Conservation (phyloP, 2,329 filamentous ascomycete genomes). For the Microcyclosporella mali region DNA sequence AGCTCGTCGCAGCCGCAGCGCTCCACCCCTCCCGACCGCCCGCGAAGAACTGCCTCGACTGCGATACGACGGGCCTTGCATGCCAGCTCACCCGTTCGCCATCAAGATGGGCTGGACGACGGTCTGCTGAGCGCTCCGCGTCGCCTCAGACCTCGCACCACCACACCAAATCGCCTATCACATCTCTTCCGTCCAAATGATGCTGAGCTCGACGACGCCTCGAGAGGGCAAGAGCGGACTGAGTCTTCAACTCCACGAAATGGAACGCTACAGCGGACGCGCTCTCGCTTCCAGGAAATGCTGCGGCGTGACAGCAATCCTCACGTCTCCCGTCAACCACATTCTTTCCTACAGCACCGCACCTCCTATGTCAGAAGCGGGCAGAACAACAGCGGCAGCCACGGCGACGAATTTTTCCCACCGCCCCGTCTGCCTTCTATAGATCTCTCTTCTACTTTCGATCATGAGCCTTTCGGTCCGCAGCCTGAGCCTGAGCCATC, state of each 20-base stretch:
- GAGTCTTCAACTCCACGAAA: constrained; percentile 8
- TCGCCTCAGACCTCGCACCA: neutral
- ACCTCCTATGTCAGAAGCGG: constrained; percentile 22
- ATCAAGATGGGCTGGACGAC: neutral
- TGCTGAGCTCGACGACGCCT: neutral
- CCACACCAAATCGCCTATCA: constrained; percentile 5
- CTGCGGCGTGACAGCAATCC: constrained; percentile 15
- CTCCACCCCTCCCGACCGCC: constrained; percentile 4
- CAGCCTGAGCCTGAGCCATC: constrained; percentile 18
- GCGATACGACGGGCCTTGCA: constrained; percentile 2
- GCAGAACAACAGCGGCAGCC: constrained; percentile 14
- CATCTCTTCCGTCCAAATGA: constrained; percentile 5
- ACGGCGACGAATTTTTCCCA: constrained; percentile 20
- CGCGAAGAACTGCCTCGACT: constrained; percentile 2
- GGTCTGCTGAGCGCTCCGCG: neutral
- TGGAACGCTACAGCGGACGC: constrained; percentile 17
- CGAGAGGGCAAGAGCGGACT: constrained; percentile 2
- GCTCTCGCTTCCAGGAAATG: constrained; percentile 20
- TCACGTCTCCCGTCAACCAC: constrained; percentile 9
- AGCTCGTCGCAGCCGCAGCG: constrained; percentile 25
- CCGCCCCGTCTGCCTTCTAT: constrained; percentile 30
- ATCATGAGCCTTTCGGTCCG: constrained; percentile 31
- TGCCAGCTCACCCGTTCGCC: neutral
- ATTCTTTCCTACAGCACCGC: constrained; percentile 20
- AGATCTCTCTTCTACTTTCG: constrained; percentile 28